Evolutionary conservation across 192 early-diverging fungal species (phyloP).

Genomic region (Radiomyces spectabilis): DNA sequence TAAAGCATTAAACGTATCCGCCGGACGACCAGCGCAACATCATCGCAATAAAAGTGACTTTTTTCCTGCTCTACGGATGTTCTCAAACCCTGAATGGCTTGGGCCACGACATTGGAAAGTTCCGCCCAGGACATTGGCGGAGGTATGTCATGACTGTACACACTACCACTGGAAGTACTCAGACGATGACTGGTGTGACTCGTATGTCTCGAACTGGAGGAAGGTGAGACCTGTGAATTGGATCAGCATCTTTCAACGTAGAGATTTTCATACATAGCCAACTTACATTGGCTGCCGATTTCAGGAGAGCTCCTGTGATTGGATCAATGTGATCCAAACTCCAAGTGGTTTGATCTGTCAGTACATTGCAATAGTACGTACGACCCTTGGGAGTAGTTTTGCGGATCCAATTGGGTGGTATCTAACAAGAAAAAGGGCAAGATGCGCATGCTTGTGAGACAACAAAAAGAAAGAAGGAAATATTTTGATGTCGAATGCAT

Average conservation of each 20-base stretch:
- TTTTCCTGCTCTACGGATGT: conserved; percentile 20
- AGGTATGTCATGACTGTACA: neutral
- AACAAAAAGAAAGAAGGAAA: too few relatives aligned
- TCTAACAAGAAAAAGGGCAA: too few relatives aligned
- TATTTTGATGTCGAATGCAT: too few relatives aligned
- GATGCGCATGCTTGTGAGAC: too few relatives aligned
- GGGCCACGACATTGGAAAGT: conserved; percentile 34
- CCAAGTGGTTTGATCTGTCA: conserved; percentile 56
- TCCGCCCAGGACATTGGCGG: conserved; percentile 36
- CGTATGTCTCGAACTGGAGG: neutral
- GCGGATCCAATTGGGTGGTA: conserved; percentile 51
- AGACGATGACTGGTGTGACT: neutral
- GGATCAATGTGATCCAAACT: conserved; percentile 43
- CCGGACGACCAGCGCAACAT: conserved; percentile 46
- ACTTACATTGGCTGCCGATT: too few relatives aligned
- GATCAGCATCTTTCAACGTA: too few relatives aligned
- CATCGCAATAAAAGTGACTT: neutral
- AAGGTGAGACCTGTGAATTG: neutral
- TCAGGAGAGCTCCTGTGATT: conserved; percentile 45
- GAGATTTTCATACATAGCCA: too few relatives aligned
- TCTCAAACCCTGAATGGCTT: conserved; percentile 48
- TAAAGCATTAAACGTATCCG: conserved; percentile 66
- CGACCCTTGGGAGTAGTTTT: conserved; percentile 47
- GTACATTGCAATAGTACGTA: conserved; percentile 50
- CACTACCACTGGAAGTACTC: neutral